Base-by-base conservation (phyloP, 441 rosid genomes). In the Populus hybrid region DNA sequence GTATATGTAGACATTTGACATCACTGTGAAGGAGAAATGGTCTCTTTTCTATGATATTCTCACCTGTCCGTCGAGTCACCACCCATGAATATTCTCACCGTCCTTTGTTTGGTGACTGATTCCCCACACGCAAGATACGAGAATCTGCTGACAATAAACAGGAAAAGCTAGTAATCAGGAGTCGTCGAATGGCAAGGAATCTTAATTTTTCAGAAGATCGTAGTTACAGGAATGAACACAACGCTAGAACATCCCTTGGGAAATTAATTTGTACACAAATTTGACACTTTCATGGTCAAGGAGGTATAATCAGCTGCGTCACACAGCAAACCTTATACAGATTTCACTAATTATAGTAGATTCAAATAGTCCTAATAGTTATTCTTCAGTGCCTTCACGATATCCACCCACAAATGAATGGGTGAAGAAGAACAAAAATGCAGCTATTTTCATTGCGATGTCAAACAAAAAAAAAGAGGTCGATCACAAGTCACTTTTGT, bases 401-500 rank as follows among this genome's bases (percentile, higher is more conserved):
- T 16, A 14, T 50, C 59, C 59, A 50, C 59, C 19, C 19, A 16
- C 19, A 16, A 57, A 8, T 68, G 57, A 69, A 57, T 21, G 21
- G 10, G 19, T 7, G 70, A 40, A 38, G 28, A 9, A 30, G 5
- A 35, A 67, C 53, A 6, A 74, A 8, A 67, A 10, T 32, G 77
- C 57, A 0, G 9, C 71, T 61, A 40, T 81, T 34, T 77, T 18
- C 74, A 23, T 69, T 71, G 19, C 69, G 38, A 66, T 79, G 38
- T 35, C 46, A 72, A 30, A 30, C 32, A 30, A 30, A 30, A 30
- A 30, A 30, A 30, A 3, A n/a, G n/a, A 30, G 2, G 18, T 28
- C 11, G 40, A 32, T 9, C 8, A 3, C 18, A 79, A 21, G 24
- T 59, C 24, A 24, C 16, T 74, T 66, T 35, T 32, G 71, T 57